These are phyloP conservation scores for Forsythia viridissima DNA, from an alignment of 257 asterid species.

Conservation along the genomic window DNA sequence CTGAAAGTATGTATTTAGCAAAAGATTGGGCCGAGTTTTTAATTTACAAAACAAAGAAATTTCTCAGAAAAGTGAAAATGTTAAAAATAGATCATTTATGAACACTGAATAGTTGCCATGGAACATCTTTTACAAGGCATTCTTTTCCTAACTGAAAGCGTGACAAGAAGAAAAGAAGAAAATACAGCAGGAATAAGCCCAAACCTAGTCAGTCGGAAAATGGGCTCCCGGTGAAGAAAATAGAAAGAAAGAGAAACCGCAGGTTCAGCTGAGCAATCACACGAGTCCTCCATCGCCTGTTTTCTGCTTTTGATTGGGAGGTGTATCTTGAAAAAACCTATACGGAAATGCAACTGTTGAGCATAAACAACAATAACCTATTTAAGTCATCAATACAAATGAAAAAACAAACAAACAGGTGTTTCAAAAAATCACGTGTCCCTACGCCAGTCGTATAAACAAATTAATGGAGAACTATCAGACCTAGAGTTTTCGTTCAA, in stretches of 20 bases:
- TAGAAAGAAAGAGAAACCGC: background rate
- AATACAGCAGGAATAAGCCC: background rate
- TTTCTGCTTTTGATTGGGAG: constrained; percentile 41
- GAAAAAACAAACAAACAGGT: background rate
- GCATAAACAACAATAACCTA: background rate
- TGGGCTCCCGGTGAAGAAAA: background rate
- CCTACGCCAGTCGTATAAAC: background rate
- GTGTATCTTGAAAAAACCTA: constrained; percentile 44
- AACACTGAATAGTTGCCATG: background rate
- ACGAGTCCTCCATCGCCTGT: constrained; percentile 19
- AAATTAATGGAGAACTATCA: background rate
- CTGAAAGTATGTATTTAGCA: background rate
- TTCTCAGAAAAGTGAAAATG: background rate
- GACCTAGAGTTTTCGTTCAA: background rate
- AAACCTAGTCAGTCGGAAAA: background rate
- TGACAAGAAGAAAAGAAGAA: background rate
- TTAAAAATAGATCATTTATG: background rate
- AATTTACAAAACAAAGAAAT: background rate
- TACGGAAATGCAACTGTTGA: constrained; percentile 7
- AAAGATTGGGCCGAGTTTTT: background rate
- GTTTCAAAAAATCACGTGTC: background rate
- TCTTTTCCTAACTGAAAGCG: background rate
- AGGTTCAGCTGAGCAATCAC: background rate
- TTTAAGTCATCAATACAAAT: background rate
- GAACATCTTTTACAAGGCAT: background rate